A percentile compares a stretch with the other conserved stretches of the same genome.
Evolutionary conservation across 2,329 filamentous ascomycete species (phyloP).

Genomic region (Epichloe amarillans): DNA sequence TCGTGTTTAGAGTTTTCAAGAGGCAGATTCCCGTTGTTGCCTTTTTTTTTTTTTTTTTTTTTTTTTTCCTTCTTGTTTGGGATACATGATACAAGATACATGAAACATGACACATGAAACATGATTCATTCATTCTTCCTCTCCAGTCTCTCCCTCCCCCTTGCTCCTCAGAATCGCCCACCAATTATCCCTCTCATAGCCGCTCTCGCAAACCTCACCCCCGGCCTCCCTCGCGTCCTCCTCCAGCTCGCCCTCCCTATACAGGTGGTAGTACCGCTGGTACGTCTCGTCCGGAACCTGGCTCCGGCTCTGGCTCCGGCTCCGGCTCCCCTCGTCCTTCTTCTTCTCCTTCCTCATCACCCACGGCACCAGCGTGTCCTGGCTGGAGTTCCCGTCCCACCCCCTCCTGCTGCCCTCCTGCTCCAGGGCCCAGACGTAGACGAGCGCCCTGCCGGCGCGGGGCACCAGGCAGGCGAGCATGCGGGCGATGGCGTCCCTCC

Average conservation of each 20-base stretch:
- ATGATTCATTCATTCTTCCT: too few species aligned
- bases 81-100: too few species aligned
- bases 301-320: constrained; percentile 3
- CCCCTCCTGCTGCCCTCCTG: constrained; percentile 75
- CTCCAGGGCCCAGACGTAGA: constrained; percentile 95
- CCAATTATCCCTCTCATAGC: constrained; percentile 98
- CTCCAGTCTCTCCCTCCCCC: neutral
- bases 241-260: constrained; percentile 75
- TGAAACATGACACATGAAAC: too few species aligned
- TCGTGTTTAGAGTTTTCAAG: too few species aligned
- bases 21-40: too few species aligned
- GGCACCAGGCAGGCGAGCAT: constrained; percentile 55
- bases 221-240: constrained; percentile 62
- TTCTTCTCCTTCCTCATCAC: constrained; percentile 41
- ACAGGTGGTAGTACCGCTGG: constrained; percentile 90
- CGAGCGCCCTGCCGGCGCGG: constrained; percentile 53
- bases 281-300: constrained; percentile 42
- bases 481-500: constrained; percentile 56
- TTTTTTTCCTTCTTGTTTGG: too few species aligned
- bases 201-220: constrained; percentile 61
- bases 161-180: constrained; percentile 54
- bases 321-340: constrained; percentile 2
- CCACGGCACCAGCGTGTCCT: constrained; percentile 96
- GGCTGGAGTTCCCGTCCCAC: constrained; percentile 71
- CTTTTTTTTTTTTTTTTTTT: too few species aligned